Percentiles rank a stretch among this genome's conserved stretches.
phyloP scores from a whole-genome alignment of 768 basidiomycete species.

The Collybia sp. region DNA sequence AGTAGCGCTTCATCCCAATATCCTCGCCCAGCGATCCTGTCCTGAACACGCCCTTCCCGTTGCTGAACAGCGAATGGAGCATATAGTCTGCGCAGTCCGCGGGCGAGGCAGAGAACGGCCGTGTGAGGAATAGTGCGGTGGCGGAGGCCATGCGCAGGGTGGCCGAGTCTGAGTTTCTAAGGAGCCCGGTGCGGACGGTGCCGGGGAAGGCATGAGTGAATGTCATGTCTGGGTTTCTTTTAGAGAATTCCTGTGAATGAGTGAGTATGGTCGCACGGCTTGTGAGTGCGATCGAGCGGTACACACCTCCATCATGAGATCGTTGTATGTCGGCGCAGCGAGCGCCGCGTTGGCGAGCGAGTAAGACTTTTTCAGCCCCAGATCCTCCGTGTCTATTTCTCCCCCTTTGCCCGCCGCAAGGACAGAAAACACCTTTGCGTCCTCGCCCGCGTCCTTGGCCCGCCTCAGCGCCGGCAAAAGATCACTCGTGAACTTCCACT shows the following conservation, averaged over 20 bases:
- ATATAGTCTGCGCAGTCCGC: slow-evolving; percentile 31
- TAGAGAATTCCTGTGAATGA: slow-evolving; percentile 25
- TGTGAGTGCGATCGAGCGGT: not conserved
- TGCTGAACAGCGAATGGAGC: slow-evolving; percentile 24
- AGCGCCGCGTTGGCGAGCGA: slow-evolving; percentile 21
- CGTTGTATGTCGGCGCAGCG: slow-evolving; percentile 31
- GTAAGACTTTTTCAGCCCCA: slow-evolving; percentile 38
- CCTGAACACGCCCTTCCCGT: slow-evolving; percentile 22
- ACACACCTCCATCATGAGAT: slow-evolving; percentile 36
- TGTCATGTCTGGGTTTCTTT: slow-evolving; percentile 26
- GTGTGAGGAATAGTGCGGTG: slow-evolving; percentile 13
- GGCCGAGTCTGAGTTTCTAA: slow-evolving; percentile 19
- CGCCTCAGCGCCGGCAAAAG: slow-evolving; percentile 37
- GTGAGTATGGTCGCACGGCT: not conserved
- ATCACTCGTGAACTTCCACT: slow-evolving; percentile 44
- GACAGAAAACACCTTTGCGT: slow-evolving; percentile 46
- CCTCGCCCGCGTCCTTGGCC: slow-evolving; percentile 44
- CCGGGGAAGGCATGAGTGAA: slow-evolving; percentile 38
- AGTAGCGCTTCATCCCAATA: slow-evolving; percentile 25
- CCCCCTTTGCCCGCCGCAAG: slow-evolving; percentile 31
- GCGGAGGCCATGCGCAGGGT: slow-evolving; percentile 14
- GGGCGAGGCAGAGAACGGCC: slow-evolving; percentile 16
- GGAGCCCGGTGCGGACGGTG: slow-evolving; percentile 27
- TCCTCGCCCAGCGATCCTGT: slow-evolving; percentile 26
- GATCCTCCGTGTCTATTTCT: slow-evolving; percentile 37